Evolutionary conservation across 2,329 filamentous ascomycete genomes (phyloP).

Genomic region (Fusarium falciforme): DNA sequence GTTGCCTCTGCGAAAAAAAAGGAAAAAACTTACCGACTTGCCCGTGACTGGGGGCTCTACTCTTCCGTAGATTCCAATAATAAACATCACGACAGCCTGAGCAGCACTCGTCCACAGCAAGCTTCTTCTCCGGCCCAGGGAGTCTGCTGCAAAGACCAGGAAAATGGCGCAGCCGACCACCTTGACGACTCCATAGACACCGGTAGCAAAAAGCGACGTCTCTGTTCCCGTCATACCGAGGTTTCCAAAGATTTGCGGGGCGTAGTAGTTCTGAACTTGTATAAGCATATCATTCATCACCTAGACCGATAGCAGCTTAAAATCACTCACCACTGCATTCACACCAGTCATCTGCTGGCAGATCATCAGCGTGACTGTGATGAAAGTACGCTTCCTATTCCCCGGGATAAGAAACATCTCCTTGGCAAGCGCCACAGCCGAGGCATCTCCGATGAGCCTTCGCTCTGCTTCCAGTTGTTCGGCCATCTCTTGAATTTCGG

Average conservation of each 20-base stretch:
- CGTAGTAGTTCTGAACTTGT: conserved; percentile 68
- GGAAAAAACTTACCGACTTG: neutral
- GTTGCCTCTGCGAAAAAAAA: neutral
- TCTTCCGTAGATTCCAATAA: neutral
- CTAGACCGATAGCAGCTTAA: neutral
- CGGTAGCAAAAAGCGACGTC: conserved; percentile 75
- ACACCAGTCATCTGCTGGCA: neutral
- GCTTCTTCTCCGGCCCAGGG: conserved; percentile 69
- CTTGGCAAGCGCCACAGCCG: neutral
- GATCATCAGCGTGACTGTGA: neutral
- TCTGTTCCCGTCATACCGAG: conserved; percentile 69
- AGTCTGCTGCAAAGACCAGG: conserved; percentile 74
- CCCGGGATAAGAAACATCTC: neutral
- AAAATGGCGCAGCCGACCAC: conserved; percentile 72
- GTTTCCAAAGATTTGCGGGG: conserved; percentile 74
- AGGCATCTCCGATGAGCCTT: neutral
- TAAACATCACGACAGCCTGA: neutral
- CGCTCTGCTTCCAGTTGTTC: neutral
- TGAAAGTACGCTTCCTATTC: neutral
- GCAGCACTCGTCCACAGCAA: conserved; percentile 53
- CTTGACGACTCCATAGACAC: conserved; percentile 79
- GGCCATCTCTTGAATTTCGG: neutral
- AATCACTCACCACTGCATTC: neutral
- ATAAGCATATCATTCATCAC: neutral
- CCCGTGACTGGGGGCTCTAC: neutral